Evolutionary conservation across 495 filamentous ascomycete genomes (phyloP), one percentile per base, ranked within the genome.

Genomic region (Daldinia vernicosa): DNA sequence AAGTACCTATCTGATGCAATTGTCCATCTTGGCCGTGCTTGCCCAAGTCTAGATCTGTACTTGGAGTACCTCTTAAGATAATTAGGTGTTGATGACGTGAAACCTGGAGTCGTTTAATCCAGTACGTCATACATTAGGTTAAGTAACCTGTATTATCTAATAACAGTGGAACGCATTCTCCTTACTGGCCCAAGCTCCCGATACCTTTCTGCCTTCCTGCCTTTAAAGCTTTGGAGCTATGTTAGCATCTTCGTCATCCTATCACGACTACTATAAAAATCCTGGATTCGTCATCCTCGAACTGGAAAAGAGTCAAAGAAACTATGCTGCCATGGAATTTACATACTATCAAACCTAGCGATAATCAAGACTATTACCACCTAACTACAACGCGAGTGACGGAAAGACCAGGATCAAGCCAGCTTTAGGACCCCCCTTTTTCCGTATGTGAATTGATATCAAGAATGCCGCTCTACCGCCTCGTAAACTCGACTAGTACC

Each of bases 51-150:
- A 27, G 27, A 28, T 43, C 51, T 28, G 8, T 43, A 28, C 35
- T 55, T 35, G 12, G 33, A 35, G 33, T 35, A 35, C 33, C 14
- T 59, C n/a, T n/a, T n/a, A n/a, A 24, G 30, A 27, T 56, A 19
- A 60, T 67, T 72, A 64, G 60, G 53, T 68, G 50, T 7, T 57
- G 22, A 72, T 72, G 70, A 72, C 70, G 70, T 67, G 64, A 72
- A 72, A 40, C 17, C 8, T 61, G 24, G n/a, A 64, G 47, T 56
- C 28, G 35, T 28, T 27, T 19, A 60, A 55, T 72, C 52, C 60
- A 67, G 32, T 72, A 68, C 70, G 70, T 72, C 70, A 72, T 72
- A 64, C n/a, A n/a, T n/a, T n/a, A n/a, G n/a, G n/a, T n/a, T n/a
- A 33, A 30, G 6, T 40, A 33, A 37, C 50, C 45, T 55, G 33